phyloP scores from a whole-genome alignment of 805 yeast species.

The Pichia deserticola region DNA sequence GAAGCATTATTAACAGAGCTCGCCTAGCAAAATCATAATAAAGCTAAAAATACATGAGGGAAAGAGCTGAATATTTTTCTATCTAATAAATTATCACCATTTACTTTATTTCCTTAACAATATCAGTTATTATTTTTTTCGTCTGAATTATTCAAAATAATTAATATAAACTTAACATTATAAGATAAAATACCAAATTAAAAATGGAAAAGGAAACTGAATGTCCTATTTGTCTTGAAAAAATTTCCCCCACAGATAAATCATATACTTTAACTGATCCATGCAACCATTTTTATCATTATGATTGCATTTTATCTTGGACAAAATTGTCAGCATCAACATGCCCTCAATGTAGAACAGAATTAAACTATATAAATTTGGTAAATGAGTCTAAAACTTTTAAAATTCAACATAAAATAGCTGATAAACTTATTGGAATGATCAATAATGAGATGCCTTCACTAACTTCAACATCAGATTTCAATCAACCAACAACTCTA shows the following conservation, averaged over 20 bases:
- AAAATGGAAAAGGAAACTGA: neutral
- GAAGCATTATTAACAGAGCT: no score
- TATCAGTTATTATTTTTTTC: no score
- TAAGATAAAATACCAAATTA: no score
- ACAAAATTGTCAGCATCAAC: slow-evolving; percentile 27
- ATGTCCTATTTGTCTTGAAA: slow-evolving; percentile 29
- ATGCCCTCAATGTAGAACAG: slow-evolving; percentile 30
- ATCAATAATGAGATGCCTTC: neutral
- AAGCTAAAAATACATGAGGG: no score
- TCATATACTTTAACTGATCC: slow-evolving; percentile 25
- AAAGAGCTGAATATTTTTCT: no score
- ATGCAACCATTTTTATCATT: slow-evolving; percentile 29
- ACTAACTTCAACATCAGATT: neutral
- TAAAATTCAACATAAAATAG: neutral
- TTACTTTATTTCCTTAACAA: no score
- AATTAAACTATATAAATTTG: slow-evolving; percentile 20
- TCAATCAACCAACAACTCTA: neutral
- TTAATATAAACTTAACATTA: no score
- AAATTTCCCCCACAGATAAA: slow-evolving; percentile 16
- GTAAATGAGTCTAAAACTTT: slow-evolving; percentile 16
- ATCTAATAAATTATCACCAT: neutral
- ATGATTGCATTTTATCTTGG: slow-evolving; percentile 31
- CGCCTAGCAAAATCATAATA: no score
- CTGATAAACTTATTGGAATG: slow-evolving; percentile 6
- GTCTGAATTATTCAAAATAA: no score